phyloP scores from a whole-genome alignment of 169 alveolate genomes.

The Eimeria acervulina region DNA sequence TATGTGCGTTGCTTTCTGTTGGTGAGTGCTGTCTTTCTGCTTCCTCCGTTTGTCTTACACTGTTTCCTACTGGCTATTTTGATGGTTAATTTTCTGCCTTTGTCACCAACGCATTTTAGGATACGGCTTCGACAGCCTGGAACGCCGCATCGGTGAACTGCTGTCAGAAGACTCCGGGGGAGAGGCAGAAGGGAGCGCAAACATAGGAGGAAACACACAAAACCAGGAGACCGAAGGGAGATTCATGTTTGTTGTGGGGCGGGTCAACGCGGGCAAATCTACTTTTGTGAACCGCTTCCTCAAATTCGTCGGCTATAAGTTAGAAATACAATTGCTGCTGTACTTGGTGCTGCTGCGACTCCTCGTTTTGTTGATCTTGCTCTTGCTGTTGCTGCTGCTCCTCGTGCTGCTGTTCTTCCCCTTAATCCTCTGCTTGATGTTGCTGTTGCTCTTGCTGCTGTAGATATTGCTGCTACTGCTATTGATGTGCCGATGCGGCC shows the following conservation, averaged over 20 bases:
- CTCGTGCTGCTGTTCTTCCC: not conserved
- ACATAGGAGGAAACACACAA: not conserved
- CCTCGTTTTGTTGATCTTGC: not conserved
- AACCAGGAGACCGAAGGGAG: not conserved
- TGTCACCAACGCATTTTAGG: constrained; percentile 1
- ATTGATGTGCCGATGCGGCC: not conserved
- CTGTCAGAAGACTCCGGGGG: not conserved
- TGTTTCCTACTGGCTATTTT: not conserved
- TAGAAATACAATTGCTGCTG: constrained; percentile 19
- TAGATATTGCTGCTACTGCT: not conserved
- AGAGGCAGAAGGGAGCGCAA: not conserved
- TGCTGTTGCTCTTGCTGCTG: not conserved
- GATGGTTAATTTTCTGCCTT: not conserved
- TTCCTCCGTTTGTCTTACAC: not conserved
- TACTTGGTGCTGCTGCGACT: not conserved
- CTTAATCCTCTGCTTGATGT: not conserved
- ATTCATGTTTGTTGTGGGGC: constrained; percentile 79
- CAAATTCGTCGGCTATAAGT: constrained; percentile 88
- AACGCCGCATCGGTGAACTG: constrained; percentile 59
- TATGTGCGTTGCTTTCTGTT: not conserved
- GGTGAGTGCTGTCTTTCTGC: not conserved
- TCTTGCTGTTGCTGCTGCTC: not conserved
- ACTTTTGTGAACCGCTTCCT: constrained; percentile 92
- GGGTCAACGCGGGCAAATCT: constrained; percentile 94
- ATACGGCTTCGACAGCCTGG: constrained; percentile 65